Base-by-base conservation (phyloP, 495 filamentous ascomycete genomes). In the Podospora anserina region DNA sequence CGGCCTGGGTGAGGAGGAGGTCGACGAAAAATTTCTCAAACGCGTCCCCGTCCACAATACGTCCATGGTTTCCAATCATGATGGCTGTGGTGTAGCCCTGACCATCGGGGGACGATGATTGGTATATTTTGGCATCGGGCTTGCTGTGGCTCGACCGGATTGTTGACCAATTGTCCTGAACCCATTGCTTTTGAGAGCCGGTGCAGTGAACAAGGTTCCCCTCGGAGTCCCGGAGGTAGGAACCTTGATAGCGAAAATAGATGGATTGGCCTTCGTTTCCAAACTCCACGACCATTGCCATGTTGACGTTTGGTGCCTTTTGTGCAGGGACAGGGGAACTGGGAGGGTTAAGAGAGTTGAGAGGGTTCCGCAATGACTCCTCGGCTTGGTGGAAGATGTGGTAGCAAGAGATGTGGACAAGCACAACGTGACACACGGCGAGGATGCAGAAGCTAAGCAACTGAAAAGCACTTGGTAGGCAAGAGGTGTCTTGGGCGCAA, bases 191-290 rank as follows among this genome's bases (percentile, higher is more conserved):
- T 6, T 34, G 54, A 15, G 69, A 39, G 23, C 65, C 65, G 6
- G 62, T 65, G 27, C 30, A 63, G 61, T 67, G 56, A 39, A 67
- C 5, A 16, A 63, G 69, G 5, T 54, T 27, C 4, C 64, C 58
- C 0, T 60, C 28, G 4, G 11, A n/a, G 13, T 66, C 49, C 0
- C 18, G 55, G n/a, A 67, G 44, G 58, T 56, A 57, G 6, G 19
- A 44, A 7, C 56, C 62, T 16, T 63, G 62, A 49, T 59, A 68
- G 49, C 66, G 70, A 39, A 68, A 66, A 23, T 66, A 71, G 64
- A 71, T 66, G 16, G 70, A 71, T 18, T 63, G 53, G 7, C 70
- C 70, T 23, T 68, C 63, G 34, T 71, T 71, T 23, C 65, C 56
- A 30, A 71, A 56, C 30, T 71, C 70, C 66, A 68, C 68, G 26